These are phyloP conservation scores for Metarhizium rileyi DNA, from an alignment of 2,329 filamentous ascomycete species.

Conservation along the genomic window DNA sequence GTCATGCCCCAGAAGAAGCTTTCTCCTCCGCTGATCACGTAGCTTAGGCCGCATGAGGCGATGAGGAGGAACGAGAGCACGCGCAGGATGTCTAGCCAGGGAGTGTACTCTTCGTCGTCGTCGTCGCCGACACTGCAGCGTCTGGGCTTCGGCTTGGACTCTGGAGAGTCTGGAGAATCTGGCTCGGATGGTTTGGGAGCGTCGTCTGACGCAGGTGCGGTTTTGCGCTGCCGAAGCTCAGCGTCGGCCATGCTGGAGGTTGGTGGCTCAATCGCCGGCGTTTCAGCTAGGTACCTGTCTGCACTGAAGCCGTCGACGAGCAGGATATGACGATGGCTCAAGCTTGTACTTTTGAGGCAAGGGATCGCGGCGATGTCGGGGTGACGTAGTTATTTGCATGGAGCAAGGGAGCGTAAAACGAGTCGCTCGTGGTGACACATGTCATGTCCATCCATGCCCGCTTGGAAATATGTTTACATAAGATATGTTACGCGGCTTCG, in stretches of 20 bases:
- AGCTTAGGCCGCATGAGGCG: conserved; percentile 61
- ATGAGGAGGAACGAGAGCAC: conserved; percentile 57
- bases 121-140: conserved; percentile 17
- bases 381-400: no score
- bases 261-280: not conserved
- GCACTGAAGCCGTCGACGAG: not conserved
- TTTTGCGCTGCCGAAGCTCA: conserved; percentile 35
- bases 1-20: conserved; percentile 57
- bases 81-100: conserved; percentile 57
- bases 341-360: not conserved
- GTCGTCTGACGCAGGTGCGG: conserved; percentile 14
- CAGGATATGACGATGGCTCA: not conserved
- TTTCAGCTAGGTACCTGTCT: no score
- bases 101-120: conserved; percentile 49
- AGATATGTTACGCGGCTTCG: no score
- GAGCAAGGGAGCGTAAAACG: no score
- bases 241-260: conserved; percentile 24
- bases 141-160: conserved; percentile 10
- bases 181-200: conserved; percentile 12
- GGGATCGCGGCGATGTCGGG: no score
- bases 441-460: no score
- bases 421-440: no score
- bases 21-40: conserved; percentile 63
- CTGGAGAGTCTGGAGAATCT: no score
- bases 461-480: no score